These are phyloP conservation scores for Medicago arabica DNA, from an alignment of 306 rosid species.

Conservation along the genomic window DNA sequence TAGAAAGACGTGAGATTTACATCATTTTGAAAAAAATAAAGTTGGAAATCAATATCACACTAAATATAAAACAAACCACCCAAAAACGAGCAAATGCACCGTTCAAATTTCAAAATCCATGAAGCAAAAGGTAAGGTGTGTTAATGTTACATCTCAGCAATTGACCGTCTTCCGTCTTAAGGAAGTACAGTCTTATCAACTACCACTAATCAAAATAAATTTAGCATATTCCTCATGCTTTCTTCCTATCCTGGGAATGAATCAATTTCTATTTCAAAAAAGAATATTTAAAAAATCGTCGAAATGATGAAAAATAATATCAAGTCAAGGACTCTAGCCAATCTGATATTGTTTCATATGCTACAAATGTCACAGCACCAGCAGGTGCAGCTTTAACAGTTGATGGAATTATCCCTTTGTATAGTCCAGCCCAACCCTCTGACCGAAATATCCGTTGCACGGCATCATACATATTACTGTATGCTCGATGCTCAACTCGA, in stretches of 20 bases:
- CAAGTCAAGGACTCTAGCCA: slow-evolving; percentile 74
- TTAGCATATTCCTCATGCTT: slow-evolving; percentile 30
- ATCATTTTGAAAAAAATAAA: neutral
- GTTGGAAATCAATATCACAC: neutral
- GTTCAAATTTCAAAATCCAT: slow-evolving; percentile 12
- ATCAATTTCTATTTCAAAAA: slow-evolving; percentile 38
- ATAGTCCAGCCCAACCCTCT: slow-evolving; percentile 92
- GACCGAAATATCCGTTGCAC: slow-evolving; percentile 55
- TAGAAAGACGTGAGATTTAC: neutral
- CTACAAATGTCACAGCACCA: slow-evolving; percentile 89
- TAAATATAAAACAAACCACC: neutral
- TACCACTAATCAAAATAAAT: slow-evolving; percentile 15
- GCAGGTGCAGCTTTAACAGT: slow-evolving; percentile 97
- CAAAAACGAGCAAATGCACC: neutral
- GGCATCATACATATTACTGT: slow-evolving; percentile 80
- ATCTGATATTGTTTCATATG: slow-evolving; percentile 74
- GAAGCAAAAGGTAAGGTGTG: neutral
- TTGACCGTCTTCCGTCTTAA: slow-evolving; percentile 28
- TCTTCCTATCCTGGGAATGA: slow-evolving; percentile 42
- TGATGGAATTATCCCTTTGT: slow-evolving; percentile 90
- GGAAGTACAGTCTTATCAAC: slow-evolving; percentile 38
- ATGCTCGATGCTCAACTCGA: slow-evolving; percentile 74
- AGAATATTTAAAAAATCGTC: slow-evolving; percentile 39
- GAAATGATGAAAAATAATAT: slow-evolving; percentile 28
- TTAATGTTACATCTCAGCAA: too few relatives aligned